Base-by-base conservation (phyloP, 306 rosid genomes). In the Vigna trinervia region DNA sequence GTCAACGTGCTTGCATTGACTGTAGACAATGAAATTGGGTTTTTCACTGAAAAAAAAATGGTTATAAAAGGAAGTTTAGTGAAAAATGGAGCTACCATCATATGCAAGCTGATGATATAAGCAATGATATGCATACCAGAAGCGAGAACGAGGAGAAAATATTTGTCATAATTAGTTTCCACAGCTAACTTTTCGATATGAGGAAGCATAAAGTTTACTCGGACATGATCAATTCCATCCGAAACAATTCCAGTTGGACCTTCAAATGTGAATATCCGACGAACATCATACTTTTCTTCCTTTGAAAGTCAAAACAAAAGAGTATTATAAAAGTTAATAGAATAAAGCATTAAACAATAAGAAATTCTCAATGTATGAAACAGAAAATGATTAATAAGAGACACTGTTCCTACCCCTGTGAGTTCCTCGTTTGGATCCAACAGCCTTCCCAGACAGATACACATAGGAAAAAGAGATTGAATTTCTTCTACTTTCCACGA, bases 141-240 rank as follows among this genome's bases (percentile, higher is more conserved):
- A 85, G 89, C 87, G 77, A 92, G 88, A 62, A 96, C 74, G 82
- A 92, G 76, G 81, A 92, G 78, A 50, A 84, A 83, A 80, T 86
- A 80, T 59, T 91, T 79, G 54, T 87, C 86, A 30, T 90, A 82
- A 61, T 59, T 86, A 63, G 89, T 93, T 69, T 88, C 89, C 60
- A 7, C 47, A 11, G 89, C 89, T 50, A 95, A 86, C 92, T 87
- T 92, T 48, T 76, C 82, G 66, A 81, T 73, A 60, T 88, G 94
- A 39, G 92, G 97, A 30, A 96, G 98, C 54, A 66, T 69, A 78
- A 96, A 89, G 48, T 74, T 82, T 61, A 93, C 94, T 80, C 83
- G 80, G 50, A 86, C 81, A 80, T 70, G 82, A 80, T 81, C 38
- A 48, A 76, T 82, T 3, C 38, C 57, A 47, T 14, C 12, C 68